phyloP scores from a whole-genome alignment of 169 alveolate genomes.

The Plasmodium coatneyi region DNA sequence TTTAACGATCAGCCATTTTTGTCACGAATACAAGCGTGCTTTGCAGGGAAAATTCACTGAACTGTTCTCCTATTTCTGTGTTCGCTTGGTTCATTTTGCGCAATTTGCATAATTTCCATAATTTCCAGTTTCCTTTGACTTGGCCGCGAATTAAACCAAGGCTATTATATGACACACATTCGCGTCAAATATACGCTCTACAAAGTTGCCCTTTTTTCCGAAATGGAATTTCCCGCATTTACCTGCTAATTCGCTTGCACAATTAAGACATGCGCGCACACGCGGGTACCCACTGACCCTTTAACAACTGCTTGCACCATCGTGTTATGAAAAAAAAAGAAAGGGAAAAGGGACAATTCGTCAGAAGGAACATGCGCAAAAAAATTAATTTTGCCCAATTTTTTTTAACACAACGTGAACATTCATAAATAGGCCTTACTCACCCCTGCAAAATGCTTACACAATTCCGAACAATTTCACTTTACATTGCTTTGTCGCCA shows the following conservation, averaged over 20 bases:
- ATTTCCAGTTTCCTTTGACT: not conserved
- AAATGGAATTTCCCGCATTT: not conserved
- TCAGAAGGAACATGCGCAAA: not conserved
- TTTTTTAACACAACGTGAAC: not conserved
- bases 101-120: not conserved
- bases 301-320: not conserved
- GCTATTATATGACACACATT: not conserved
- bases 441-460: not conserved
- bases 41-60: not conserved
- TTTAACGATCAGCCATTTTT: not conserved
- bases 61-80: not conserved
- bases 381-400: not conserved
- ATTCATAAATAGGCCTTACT: not conserved
- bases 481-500: not conserved
- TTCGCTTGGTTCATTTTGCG: not conserved
- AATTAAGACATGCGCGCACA: not conserved
- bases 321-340: not conserved
- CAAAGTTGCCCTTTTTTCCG: constrained; percentile 2
- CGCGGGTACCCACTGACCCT: not conserved
- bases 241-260: not conserved
- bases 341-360: not conserved
- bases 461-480: not conserved
- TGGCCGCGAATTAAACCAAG: not conserved
- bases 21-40: not conserved
- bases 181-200: not conserved